Percentiles rank a stretch among this genome's conserved stretches.
phyloP scores from a whole-genome alignment of 176 grass and related monocot genomes.

The Carex kokanica region DNA sequence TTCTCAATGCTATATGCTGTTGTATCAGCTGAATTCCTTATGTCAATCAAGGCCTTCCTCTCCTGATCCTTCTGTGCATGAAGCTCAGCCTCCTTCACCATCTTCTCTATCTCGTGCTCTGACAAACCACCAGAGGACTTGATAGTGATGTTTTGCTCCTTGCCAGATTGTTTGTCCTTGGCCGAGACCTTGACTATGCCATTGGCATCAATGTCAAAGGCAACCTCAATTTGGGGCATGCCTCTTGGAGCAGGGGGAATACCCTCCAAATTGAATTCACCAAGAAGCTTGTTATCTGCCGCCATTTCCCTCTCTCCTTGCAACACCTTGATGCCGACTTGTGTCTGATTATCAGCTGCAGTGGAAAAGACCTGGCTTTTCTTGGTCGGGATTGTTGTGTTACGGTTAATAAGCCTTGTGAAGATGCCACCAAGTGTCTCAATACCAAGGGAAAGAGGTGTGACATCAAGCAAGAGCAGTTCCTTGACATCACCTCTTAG shows the following conservation, averaged over 20 bases:
- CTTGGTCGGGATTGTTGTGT: constrained; percentile 97
- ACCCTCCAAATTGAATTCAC: constrained; percentile 90
- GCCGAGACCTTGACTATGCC: constrained; percentile 97
- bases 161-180: constrained; percentile 75
- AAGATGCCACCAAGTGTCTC: constrained; percentile 98
- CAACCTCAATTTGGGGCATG: constrained; percentile 85
- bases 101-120: constrained; percentile 80
- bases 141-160: constrained; percentile 96
- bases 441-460: constrained; percentile 90
- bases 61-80: constrained; percentile 90
- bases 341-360: constrained; percentile 78
- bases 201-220: constrained; percentile 94
- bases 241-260: constrained; percentile 90
- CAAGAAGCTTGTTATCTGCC: constrained; percentile 84
- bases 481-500: constrained; percentile 98
- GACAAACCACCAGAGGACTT: constrained; percentile 93
- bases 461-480: constrained; percentile 94
- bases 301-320: constrained; percentile 99
- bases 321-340: constrained; percentile 84
- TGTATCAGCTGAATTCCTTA: constrained; percentile 81
- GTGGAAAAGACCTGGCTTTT: constrained; percentile 97
- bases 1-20: constrained; percentile 93
- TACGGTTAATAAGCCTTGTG: constrained; percentile 86
- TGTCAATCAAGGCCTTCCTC: constrained; percentile 73
- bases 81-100: constrained; percentile 92